A percentile compares a stretch with the other conserved stretches of the same genome.
phyloP scores from a whole-genome alignment of 2,329 filamentous ascomycete genomes.

The Aspergillus fructus region DNA sequence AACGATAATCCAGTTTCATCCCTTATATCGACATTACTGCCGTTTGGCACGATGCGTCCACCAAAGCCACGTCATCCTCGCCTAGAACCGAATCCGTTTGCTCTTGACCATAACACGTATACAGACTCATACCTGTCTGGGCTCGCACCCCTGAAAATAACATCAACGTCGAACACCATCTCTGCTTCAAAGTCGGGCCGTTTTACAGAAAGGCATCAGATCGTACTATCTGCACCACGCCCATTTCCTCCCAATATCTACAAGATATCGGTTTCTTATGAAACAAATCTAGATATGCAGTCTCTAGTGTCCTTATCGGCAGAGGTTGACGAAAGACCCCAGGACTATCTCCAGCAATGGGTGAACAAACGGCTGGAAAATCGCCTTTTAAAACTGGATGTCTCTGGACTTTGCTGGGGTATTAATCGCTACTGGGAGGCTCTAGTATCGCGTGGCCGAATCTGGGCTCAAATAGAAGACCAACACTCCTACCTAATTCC shows the following conservation, averaged over 20 bases:
- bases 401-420: conserved; percentile 44
- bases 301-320: conserved; percentile 34
- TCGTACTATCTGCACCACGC: conserved; percentile 36
- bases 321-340: conserved; percentile 15
- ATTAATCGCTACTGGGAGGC: conserved; percentile 45
- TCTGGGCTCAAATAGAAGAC: conserved; percentile 38
- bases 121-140: conserved; percentile 68
- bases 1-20: conserved; percentile 33
- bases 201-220: conserved; percentile 34
- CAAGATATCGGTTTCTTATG: conserved; percentile 34
- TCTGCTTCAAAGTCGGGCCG: conserved; percentile 18
- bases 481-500: conserved; percentile 21
- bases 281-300: conserved; percentile 36
- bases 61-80: conserved; percentile 33
- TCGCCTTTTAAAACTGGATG: conserved; percentile 35
- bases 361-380: conserved; percentile 35
- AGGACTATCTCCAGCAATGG: conserved; percentile 33
- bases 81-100: conserved; percentile 61
- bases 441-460: conserved; percentile 34
- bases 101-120: conserved; percentile 52
- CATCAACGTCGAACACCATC: conserved; percentile 27
- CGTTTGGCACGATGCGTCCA: conserved; percentile 34
- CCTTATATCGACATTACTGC: conserved; percentile 41
- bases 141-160: conserved; percentile 67
- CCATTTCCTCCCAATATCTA: conserved; percentile 37